Conservation (phyloP, 352 stramenopile species). For the Pythium sp. region DNA sequence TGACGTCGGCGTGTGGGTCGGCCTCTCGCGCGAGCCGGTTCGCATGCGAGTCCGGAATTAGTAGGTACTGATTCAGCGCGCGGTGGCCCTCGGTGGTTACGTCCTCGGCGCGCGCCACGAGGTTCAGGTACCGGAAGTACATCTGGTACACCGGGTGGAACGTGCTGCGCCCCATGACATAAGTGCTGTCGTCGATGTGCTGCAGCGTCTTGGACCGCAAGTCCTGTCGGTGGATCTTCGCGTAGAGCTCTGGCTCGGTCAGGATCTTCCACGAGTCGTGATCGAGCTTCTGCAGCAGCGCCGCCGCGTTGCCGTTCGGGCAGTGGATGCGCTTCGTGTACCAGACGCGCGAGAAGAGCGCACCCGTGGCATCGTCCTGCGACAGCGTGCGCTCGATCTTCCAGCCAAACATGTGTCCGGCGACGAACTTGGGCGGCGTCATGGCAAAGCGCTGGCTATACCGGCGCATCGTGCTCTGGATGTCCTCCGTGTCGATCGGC, state of each 20-base stretch:
- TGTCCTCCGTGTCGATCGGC: slow-evolving; percentile 28
- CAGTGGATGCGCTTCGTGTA: slow-evolving; percentile 37
- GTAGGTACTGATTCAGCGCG: slow-evolving; percentile 25
- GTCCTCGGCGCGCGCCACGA: slow-evolving; percentile 22
- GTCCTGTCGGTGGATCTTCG: slow-evolving; percentile 23
- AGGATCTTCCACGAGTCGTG: slow-evolving; percentile 32
- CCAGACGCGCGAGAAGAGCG: slow-evolving; percentile 24
- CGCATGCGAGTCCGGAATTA: slow-evolving; percentile 29
- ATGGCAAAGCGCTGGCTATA: slow-evolving; percentile 23
- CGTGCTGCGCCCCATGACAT: slow-evolving; percentile 28
- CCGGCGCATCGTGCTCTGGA: slow-evolving; percentile 23
- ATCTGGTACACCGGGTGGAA: slow-evolving; percentile 16
- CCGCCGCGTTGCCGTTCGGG: slow-evolving; percentile 20
- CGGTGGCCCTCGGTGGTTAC: slow-evolving; percentile 20
- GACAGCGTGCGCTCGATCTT: slow-evolving; percentile 26
- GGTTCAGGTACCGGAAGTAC: slow-evolving; percentile 34
- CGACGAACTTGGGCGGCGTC: slow-evolving; percentile 19
- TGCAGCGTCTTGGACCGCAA: slow-evolving; percentile 33
- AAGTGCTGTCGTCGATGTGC: slow-evolving; percentile 27
- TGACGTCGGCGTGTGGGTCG: slow-evolving; percentile 21
- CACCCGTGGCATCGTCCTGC: slow-evolving; percentile 11
- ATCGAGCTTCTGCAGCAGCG: slow-evolving; percentile 28
- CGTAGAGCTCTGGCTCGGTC: slow-evolving; percentile 25
- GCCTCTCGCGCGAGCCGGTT: slow-evolving; percentile 33
- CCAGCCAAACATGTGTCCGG: slow-evolving; percentile 30